phyloP scores from a whole-genome alignment of 208 protist species.

The Acanthamoeba castellanii region DNA sequence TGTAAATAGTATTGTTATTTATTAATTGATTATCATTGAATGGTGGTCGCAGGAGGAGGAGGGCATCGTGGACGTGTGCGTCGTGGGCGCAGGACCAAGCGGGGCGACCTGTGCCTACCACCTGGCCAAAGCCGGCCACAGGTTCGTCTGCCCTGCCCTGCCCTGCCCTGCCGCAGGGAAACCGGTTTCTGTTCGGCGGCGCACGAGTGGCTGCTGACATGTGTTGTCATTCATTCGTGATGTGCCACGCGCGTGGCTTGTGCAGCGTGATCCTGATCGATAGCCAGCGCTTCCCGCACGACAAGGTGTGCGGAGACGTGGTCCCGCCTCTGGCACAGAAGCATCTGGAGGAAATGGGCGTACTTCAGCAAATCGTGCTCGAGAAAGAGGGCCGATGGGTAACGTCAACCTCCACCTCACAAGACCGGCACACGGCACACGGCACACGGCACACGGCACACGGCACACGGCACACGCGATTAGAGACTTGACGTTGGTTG shows the following conservation, averaged over 20 bases:
- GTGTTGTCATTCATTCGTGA: too few relatives aligned
- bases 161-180: neutral
- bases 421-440: neutral
- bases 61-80: conserved; percentile 57
- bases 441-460: too few relatives aligned
- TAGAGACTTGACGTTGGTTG: neutral
- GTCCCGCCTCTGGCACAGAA: conserved; percentile 60
- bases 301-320: conserved; percentile 74
- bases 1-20: neutral
- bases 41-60: neutral
- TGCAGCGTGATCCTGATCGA: conserved; percentile 59
- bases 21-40: neutral
- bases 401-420: neutral
- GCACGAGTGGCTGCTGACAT: too few relatives aligned
- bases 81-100: conserved; percentile 67
- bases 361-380: conserved; percentile 51
- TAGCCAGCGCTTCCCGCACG: conserved; percentile 64
- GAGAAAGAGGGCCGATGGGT: conserved; percentile 75
- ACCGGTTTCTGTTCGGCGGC: too few relatives aligned
- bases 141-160: neutral
- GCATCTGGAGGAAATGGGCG: conserved; percentile 71
- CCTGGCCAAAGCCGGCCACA: conserved; percentile 38
- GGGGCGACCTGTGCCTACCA: conserved; percentile 67
- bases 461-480: neutral
- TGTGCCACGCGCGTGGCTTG: too few relatives aligned